These are phyloP conservation scores for Fusarium subtropicale DNA, from an alignment of 2,329 filamentous ascomycete species.

Conservation along the genomic window DNA sequence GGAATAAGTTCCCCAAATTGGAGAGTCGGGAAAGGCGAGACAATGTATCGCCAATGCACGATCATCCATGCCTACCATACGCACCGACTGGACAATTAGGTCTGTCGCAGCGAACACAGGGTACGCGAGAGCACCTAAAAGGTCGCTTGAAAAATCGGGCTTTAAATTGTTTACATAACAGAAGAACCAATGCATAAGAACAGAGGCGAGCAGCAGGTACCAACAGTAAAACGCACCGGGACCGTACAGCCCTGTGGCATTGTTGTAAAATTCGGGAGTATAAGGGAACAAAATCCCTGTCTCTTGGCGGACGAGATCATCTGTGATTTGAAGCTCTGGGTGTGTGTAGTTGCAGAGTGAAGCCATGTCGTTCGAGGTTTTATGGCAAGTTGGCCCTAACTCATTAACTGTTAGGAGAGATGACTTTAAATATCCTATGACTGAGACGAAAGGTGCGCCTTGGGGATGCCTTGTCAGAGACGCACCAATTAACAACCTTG, in stretches of 20 bases:
- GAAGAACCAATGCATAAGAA: conserved; percentile 1
- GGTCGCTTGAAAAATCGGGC: conserved; percentile 14
- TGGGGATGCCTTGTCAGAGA: background rate
- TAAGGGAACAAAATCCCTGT: conserved; percentile 4
- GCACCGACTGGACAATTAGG: background rate
- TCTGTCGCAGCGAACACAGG: conserved; percentile 19
- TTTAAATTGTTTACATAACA: background rate
- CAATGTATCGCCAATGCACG: conserved; percentile 17
- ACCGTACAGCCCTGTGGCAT: conserved; percentile 7
- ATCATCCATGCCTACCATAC: background rate
- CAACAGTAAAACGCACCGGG: conserved; percentile 23
- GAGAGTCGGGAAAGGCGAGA: background rate
- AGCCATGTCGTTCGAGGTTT: background rate
- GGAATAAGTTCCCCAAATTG: background rate
- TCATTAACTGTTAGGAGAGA: background rate
- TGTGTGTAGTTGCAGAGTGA: conserved; percentile 27
- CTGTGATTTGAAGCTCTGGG: conserved; percentile 10
- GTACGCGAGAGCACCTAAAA: conserved; percentile 13
- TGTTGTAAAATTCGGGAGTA: conserved; percentile 23
- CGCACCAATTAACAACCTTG: background rate
- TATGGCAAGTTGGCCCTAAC: background rate
- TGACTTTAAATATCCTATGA: no score
- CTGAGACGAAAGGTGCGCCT: background rate
- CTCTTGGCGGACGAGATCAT: background rate
- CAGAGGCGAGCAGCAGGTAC: conserved; percentile 20